Evolutionary conservation across 1,284 basidiomycete genomes (phyloP), one percentile per base, ranked within the genome.

Genomic region (Jaminaea rosea): DNA sequence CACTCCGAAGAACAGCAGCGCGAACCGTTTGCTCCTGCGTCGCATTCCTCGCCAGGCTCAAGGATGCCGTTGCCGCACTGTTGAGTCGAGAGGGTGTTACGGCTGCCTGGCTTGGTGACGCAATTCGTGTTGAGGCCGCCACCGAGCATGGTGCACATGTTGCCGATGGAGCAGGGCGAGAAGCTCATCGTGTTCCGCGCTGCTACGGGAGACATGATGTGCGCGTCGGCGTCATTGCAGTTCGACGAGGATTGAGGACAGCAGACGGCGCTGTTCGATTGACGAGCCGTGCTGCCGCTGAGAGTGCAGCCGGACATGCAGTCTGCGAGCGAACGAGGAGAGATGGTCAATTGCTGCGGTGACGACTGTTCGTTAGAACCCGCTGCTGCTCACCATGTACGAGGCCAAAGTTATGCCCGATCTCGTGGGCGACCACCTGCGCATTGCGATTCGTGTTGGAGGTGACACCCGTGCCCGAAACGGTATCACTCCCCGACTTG

Each of bases 331-430:
- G n/a, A n/a, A n/a, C n/a, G n/a, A n/a, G n/a, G n/a, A n/a, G n/a
- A n/a, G n/a, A n/a, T n/a, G n/a, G n/a, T n/a, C n/a, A n/a, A n/a
- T n/a, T n/a, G n/a, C n/a, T n/a, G n/a, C n/a, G n/a, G n/a, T n/a
- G n/a, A n/a, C n/a, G n/a, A n/a, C n/a, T n/a, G n/a, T n/a, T n/a
- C n/a, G n/a, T n/a, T n/a, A n/a, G n/a, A n/a, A n/a, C n/a, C n/a
- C n/a, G n/a, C n/a, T n/a, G n/a, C n/a, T n/a, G n/a, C n/a, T n/a
- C n/a, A n/a, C n/a, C n/a, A 67, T 80, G 79, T 27, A 91, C 88
- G n/a, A 88, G 87, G 49, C 88, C 88, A 76, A 92, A 90, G 69
- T 89, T 90, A 73, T 88, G 86, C 2, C 86, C 69, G 56, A 87
- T 88, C 75, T 93, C 90, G 75, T 93, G 90, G 17, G 87, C 81